Evolutionary conservation across 139 green algal species (phyloP), one percentile per base, ranked within the genome.

Genomic region (Chara braunii): DNA sequence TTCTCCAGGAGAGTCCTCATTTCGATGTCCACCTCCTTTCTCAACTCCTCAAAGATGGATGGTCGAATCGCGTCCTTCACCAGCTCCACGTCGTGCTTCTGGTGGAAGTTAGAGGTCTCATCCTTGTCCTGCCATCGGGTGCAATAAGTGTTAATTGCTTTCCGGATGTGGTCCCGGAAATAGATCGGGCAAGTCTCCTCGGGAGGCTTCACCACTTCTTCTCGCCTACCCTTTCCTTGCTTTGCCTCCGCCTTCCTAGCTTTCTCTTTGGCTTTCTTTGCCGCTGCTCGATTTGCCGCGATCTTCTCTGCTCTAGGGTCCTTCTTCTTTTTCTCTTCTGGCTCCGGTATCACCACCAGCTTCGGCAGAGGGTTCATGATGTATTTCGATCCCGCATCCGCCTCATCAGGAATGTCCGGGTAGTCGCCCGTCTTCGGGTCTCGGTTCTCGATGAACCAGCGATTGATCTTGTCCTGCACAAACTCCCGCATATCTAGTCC

Each of bases 11-110:
- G 79, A 22, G 83, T 18, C 40, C 18, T 18, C 40, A 48, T 48
- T 48, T 48, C 88, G 6, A 84, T 80, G 57, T 95, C 89, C 32
- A 91, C 81, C 78, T 86, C 74, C 43, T 66, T 43, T 14, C 89
- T 78, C 37, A 95, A 77, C 72, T 94, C 83, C 75, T 95, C 89
- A 73, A 92, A 90, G 34, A 95, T 88, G n/a, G 90, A 74, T 1
- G 87, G 87, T 50, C 88, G 77, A 73, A 95, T 63, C 78, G 88
- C 84, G 18, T 85, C 86, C 54, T 90, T 89, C 1, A 93, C 76
- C 68, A 95, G 80, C 70, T 88, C 86, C 0, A 60, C 18, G 44
- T 90, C 85, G 51, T 84, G 81, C 69, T 82, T 84, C 62, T 90
- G 85, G 33, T 75, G 70, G 43, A 90, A 90, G 75, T 90, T 90